Percentiles rank a stretch among this genome's conserved stretches.
Conservation (phyloP, 2,329 filamentous ascomycete species). For the Berkeleyomyces basicola region DNA sequence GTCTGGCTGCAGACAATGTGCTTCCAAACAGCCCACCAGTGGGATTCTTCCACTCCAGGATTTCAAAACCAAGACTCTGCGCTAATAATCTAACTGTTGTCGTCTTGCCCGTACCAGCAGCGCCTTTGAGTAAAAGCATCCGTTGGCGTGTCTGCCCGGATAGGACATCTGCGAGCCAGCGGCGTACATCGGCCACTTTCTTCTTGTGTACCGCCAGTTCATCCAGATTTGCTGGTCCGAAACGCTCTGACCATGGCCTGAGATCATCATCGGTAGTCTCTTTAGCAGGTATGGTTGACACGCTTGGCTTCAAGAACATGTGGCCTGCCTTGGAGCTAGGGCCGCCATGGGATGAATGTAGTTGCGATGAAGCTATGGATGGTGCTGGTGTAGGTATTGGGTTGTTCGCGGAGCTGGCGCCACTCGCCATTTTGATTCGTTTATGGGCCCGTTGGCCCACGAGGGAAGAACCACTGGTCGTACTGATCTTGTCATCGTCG, state of each 20-base stretch:
- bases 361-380: neutral
- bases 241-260: constrained; percentile 78
- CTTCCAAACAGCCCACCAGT: constrained; percentile 41
- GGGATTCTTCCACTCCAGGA: constrained; percentile 87
- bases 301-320: constrained; percentile 33
- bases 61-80: constrained; percentile 54
- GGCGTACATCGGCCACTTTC: constrained; percentile 73
- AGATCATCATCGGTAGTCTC: constrained; percentile 29
- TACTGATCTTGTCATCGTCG: constrained; percentile 16
- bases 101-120: constrained; percentile 85
- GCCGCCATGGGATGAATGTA: constrained; percentile 8
- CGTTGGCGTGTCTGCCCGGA: constrained; percentile 49
- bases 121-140: constrained; percentile 71
- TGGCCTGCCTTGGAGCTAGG: constrained; percentile 27
- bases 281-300: neutral
- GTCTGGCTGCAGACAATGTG: constrained; percentile 52
- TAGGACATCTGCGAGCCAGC: constrained; percentile 66
- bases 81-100: constrained; percentile 68
- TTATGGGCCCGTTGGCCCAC: constrained; percentile 40
- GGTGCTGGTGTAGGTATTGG: constrained; percentile 16
- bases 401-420: neutral
- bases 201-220: constrained; percentile 90
- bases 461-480: constrained; percentile 30
- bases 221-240: constrained; percentile 54
- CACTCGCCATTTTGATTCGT: constrained; percentile 24